A percentile compares a stretch with the other conserved stretches of the same genome.
phyloP scores from a whole-genome alignment of 2,329 filamentous ascomycete species.

The Paramyrothecium sp. region DNA sequence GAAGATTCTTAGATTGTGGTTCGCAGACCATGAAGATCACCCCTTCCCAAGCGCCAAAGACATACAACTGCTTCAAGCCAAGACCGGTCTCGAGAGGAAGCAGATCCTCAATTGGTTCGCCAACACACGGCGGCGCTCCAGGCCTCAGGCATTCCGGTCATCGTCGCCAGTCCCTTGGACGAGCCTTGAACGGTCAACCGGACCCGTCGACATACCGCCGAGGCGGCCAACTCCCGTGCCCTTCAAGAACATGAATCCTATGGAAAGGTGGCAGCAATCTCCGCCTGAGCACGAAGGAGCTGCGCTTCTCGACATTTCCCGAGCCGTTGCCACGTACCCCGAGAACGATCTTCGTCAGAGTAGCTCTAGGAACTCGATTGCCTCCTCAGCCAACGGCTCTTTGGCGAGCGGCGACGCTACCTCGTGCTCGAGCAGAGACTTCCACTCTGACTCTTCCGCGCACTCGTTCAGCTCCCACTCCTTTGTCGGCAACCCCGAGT shows the following conservation, averaged over 20 bases:
- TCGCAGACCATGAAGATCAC: constrained; percentile 44
- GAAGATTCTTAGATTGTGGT: constrained; percentile 15
- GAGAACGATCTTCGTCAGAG: neutral
- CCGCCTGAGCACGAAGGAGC: constrained; percentile 23
- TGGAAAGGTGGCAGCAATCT: constrained; percentile 22
- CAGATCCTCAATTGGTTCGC: constrained; percentile 87
- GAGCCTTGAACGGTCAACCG: neutral
- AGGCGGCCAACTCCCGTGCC: constrained; percentile 26
- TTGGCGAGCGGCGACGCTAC: constrained; percentile 17
- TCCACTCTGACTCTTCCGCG: constrained; percentile 8
- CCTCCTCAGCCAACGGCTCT: constrained; percentile 7
- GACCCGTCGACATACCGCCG: constrained; percentile 54
- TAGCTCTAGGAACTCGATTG: constrained; percentile 1
- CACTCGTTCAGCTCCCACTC: constrained; percentile 8
- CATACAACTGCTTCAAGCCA: constrained; percentile 67
- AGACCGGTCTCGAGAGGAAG: constrained; percentile 70
- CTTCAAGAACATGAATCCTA: constrained; percentile 12
- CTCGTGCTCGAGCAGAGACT: constrained; percentile 8
- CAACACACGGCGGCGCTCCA: constrained; percentile 75
- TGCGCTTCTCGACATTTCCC: constrained; percentile 20
- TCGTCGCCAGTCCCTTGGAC: constrained; percentile 25
- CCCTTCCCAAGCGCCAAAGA: constrained; percentile 82
- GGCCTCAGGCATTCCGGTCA: constrained; percentile 64
- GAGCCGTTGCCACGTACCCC: constrained; percentile 11
- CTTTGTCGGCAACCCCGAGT: neutral